Evolutionary conservation across 768 basidiomycete genomes (phyloP), one percentile per base, ranked within the genome.

Genomic region (Piloderma croceum): DNA sequence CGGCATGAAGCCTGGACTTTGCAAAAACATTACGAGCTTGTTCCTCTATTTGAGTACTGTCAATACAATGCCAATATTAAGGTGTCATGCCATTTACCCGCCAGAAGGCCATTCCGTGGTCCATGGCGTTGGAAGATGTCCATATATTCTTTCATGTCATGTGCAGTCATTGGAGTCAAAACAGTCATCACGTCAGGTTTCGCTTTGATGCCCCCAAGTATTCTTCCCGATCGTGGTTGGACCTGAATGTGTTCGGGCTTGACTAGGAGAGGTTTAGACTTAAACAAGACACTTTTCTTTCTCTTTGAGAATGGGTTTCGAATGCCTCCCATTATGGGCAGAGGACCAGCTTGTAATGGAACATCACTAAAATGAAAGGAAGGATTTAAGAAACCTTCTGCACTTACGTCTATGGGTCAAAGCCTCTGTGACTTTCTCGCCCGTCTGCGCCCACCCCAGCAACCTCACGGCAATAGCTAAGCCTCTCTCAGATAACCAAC

Each of bases 361-460:
- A 35, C 20, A 43, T 33, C 46, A 39, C 42, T 41, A 40, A 38
- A 39, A 45, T 37, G 40, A 54, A 45, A 32, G 29, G 29, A 39
- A 43, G 19, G 37, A 29, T 35, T 38, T 42, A 44, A 31, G 31
- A 39, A 34, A 41, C 42, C 3, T n/a, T 23, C 17, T 22, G 35
- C 44, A 60, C 85, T 67, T 54, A 94, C 93, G 72, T 72, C 83
- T 84, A 49, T 64, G 67, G 42, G 83, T 64, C 38, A 87, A 63
- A 34, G 80, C 77, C 22, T 72, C 67, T 2, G 76, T 70, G 27
- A 86, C 59, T 45, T 73, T 73, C 57, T 86, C 84, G 48, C 82
- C 91, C 51, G 82, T 82, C 70, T 98, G 96, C 3, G 91, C 87
- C 72, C 87, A 88, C 4, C 87, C 91, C 46, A 99, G 90, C 37